Evolutionary conservation across 306 rosid species (phyloP), one percentile per base, ranked within the genome.

Genomic region (Corylus americana): DNA sequence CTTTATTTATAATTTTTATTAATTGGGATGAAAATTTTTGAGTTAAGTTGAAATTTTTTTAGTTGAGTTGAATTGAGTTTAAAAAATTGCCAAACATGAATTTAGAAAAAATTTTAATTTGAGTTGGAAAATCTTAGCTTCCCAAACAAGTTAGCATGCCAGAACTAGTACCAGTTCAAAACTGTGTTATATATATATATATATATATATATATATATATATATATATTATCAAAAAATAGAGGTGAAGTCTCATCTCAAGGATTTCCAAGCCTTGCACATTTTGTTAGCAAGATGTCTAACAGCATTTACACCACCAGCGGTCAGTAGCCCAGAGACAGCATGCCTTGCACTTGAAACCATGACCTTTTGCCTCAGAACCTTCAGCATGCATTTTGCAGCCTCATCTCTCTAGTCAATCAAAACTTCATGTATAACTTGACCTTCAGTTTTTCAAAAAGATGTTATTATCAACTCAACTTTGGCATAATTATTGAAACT

Each of bases 271-370:
- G 96, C 94, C 85, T 92, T 95, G 87, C 68, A 29, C 74, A 92
- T 85, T 88, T 92, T 92, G 44, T 75, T 82, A 27, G 87, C 83
- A 42, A 92, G 88, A 79, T 94, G 92, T 73, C 85, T 88, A 74
- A 86, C 78, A 44, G 91, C 92, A 66, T 87, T 88, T 49, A 89
- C 86, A 80, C 91, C 94, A 22, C 98, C 97, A 37, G 70, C 93
- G 14, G 97, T 89, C 66, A 95, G 80, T 42, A 94, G 79, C 68
- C 98, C 94, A 54, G 98, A 90, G 71, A 91, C 57, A 5, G 96
- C 97, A 81, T 95, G 98, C 84, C 98, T 90, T 82, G 92, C 89
- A 81, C 98, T 95, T 79, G 98, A 95, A 80, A 89, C 80, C 97
- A 88, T 91, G 27, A 95, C 98, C 81, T 48, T 91, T 73, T 84